Conservation (phyloP, 2,329 filamentous ascomycete genomes). For the Aspergillus phoenicis region DNA sequence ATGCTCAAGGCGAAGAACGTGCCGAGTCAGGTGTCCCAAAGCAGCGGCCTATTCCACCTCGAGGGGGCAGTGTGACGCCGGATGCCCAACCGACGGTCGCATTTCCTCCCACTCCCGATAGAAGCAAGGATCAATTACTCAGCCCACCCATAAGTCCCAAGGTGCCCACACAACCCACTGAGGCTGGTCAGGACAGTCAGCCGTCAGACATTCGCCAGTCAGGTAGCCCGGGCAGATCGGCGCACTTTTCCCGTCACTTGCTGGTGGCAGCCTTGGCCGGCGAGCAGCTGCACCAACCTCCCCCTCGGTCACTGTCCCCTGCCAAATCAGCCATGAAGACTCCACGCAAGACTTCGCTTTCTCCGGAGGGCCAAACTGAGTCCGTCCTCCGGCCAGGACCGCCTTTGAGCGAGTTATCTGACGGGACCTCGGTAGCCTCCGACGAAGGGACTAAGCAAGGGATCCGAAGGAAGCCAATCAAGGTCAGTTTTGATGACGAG, state of each 20-base stretch:
- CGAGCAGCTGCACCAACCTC: conserved; percentile 59
- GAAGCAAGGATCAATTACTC: conserved; percentile 8
- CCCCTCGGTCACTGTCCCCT: conserved; percentile 61
- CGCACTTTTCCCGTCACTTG: conserved; percentile 59
- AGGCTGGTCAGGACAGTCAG: conserved; percentile 17
- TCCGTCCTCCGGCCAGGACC: conserved; percentile 29
- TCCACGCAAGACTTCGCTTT: conserved; percentile 49
- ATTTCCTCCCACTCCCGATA: conserved; percentile 18
- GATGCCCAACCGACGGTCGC: conserved; percentile 10
- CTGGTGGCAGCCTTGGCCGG: conserved; percentile 47
- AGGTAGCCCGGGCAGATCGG: conserved; percentile 57
- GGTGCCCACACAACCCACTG: conserved; percentile 21
- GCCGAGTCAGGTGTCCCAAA: conserved; percentile 23
- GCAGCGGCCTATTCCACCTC: not conserved
- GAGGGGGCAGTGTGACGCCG: conserved; percentile 9
- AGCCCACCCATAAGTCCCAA: conserved; percentile 26
- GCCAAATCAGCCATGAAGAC: conserved; percentile 65
- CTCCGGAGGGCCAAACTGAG: conserved; percentile 35
- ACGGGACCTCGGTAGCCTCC: conserved; percentile 55
- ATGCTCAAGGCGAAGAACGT: conserved; percentile 43
- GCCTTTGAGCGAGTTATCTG: conserved; percentile 58
- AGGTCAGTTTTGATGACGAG: conserved; percentile 71
- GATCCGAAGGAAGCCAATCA: conserved; percentile 56
- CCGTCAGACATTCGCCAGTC: conserved; percentile 36
- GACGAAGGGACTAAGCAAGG: conserved; percentile 44